Evolutionary conservation across 2,329 filamentous ascomycete species (phyloP), one percentile per base, ranked within the genome.

Genomic region (Pezicula rhizophila): DNA sequence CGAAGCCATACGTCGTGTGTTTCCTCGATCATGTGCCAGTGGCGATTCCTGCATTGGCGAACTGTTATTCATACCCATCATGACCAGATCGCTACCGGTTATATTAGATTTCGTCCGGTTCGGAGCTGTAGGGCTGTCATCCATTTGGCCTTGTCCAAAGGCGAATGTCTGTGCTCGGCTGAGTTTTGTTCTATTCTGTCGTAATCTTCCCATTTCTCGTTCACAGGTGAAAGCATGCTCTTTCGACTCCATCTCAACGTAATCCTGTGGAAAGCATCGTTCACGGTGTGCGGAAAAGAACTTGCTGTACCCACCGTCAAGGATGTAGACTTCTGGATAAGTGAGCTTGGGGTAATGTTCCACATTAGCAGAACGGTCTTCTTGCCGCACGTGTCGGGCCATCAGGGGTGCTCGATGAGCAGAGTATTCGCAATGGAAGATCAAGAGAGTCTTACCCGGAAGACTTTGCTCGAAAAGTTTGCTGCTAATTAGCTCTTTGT

Each of bases 361-460:
- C 47, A 83, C 82, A 68, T 99, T 99, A 63, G 83, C 76, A 34
- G 83, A 82, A 51, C 93, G 89, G 68, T 99, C 93, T 64, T 89
- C 84, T 52, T 89, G 85, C 57, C 93, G 91, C 53, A 99, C 82
- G 67, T 90, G 89, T 61, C 93, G 90, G 44, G 93, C 93, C 87
- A 97, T 97, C 55, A 96, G 84, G 42, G 93, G 93, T 41, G 93
- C 93, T 54, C 93, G 88, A 67, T 97, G 92, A 35, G 89, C 92
- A 31, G 93, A 97, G 70, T 97, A 99, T 71, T 99, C 93, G 79
- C 93, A 99, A 72, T 99, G 93, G 61, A 99, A 89, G 57, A 99
- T 84, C 53, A 99, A 70, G 10, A 96, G 76, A 0, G 90, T 93
- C 57, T 82, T 85, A 44, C 84, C 79, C 42, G 79, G 71, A 60